A percentile compares a stretch with the other conserved stretches of the same genome.
Evolutionary conservation across 148 eudicot genomes (phyloP).

Genomic region (Persicaria maculosa): DNA sequence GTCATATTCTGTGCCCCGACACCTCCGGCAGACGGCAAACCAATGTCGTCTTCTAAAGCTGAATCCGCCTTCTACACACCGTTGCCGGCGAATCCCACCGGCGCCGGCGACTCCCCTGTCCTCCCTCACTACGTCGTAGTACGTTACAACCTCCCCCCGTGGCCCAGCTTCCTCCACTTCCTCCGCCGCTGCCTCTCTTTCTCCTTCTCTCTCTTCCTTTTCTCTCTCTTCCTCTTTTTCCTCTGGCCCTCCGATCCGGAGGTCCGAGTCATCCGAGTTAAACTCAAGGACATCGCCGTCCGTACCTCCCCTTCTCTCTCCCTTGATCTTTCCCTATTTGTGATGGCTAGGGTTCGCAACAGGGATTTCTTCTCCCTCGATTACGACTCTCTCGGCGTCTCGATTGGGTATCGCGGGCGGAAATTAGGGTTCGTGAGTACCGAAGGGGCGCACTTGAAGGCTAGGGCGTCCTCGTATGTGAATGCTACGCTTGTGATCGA

Average conservation of each 20-base stretch:
- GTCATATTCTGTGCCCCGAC: too few relatives aligned
- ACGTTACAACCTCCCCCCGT: slow-evolving; percentile 10
- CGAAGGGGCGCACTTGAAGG: slow-evolving; percentile 27
- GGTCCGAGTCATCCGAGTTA: slow-evolving; percentile 34
- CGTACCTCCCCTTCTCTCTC: slow-evolving; percentile 27
- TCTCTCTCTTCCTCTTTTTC: slow-evolving; percentile 18
- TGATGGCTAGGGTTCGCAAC: slow-evolving; percentile 32
- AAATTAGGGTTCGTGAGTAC: slow-evolving; percentile 38
- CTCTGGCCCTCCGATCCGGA: slow-evolving; percentile 46
- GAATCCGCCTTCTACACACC: slow-evolving; percentile 14
- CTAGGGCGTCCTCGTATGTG: slow-evolving; percentile 32
- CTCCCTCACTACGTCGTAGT: slow-evolving; percentile 23
- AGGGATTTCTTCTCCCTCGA: slow-evolving; percentile 36
- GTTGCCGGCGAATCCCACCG: slow-evolving; percentile 11
- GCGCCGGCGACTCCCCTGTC: background rate
- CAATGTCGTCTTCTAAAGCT: background rate
- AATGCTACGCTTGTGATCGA: slow-evolving; percentile 34
- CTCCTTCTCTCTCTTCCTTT: slow-evolving; percentile 15
- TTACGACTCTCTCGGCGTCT: slow-evolving; percentile 25
- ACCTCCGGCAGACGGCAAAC: background rate
- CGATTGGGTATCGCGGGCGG: slow-evolving; percentile 36
- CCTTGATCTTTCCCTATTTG: slow-evolving; percentile 32
- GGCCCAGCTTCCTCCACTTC: background rate
- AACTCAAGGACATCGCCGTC: slow-evolving; percentile 28
- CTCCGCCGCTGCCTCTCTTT: slow-evolving; percentile 19